A percentile compares a stretch with the other conserved stretches of the same genome.
Conservation (phyloP, 495 filamentous ascomycete genomes). For the Cetradonia linearis region DNA sequence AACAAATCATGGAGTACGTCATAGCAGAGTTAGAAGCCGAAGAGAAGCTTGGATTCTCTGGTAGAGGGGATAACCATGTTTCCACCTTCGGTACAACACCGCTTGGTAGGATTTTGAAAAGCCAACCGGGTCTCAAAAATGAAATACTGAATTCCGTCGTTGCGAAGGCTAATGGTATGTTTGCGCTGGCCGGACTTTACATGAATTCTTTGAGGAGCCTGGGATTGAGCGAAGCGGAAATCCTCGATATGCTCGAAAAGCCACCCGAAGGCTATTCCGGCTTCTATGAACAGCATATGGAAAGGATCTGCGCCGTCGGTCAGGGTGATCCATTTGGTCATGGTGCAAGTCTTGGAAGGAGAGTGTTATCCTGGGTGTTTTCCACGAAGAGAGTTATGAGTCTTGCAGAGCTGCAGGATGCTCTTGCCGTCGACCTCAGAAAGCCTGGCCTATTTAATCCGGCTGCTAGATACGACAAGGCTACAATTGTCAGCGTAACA, state of each 20-base stretch:
- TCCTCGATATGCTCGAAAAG: conserved; percentile 18
- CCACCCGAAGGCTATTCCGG: conserved; percentile 20
- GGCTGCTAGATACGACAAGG: conserved; percentile 13
- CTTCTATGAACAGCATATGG: conserved; percentile 25
- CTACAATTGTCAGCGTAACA: conserved; percentile 21
- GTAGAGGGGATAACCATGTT: not conserved
- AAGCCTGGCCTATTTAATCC: conserved; percentile 11
- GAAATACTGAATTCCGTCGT: conserved; percentile 22
- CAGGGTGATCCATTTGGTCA: not conserved
- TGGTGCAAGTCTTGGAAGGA: conserved; percentile 9
- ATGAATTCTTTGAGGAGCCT: conserved; percentile 17
- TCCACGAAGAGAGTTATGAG: conserved; percentile 20
- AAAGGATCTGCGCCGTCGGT: conserved; percentile 9
- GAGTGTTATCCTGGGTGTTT: conserved; percentile 21
- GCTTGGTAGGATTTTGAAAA: conserved; percentile 20
- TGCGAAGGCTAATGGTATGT: conserved; percentile 22
- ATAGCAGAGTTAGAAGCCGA: conserved; percentile 11
- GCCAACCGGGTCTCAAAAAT: conserved; percentile 15
- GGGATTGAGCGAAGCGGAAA: conserved; percentile 16
- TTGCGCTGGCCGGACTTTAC: conserved; percentile 25
- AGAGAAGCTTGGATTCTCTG: not conserved
- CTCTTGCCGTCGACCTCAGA: conserved; percentile 22
- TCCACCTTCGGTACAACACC: conserved; percentile 16
- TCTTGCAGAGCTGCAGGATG: conserved; percentile 25
- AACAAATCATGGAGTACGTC: conserved; percentile 17